These are phyloP conservation scores for Fusarium nygamai DNA, from an alignment of 2,329 filamentous ascomycete genomes.

Conservation along the genomic window DNA sequence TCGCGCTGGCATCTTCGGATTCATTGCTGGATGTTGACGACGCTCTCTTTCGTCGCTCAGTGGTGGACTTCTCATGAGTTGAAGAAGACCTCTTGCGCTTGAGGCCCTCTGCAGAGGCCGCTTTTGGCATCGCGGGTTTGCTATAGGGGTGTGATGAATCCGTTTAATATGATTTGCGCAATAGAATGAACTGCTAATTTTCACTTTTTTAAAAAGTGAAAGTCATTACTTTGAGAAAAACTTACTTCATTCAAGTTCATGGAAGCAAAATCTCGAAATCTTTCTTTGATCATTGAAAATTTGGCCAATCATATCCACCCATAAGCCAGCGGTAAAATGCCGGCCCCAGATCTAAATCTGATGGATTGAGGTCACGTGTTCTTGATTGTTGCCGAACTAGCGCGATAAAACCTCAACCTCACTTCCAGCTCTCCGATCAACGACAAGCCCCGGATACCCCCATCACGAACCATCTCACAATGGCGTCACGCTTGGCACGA, in stretches of 20 bases:
- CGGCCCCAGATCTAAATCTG: conserved; percentile 40
- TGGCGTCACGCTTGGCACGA: conserved; percentile 98
- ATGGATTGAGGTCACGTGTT: conserved; percentile 49
- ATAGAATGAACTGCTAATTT: not conserved
- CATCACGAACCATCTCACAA: conserved; percentile 74
- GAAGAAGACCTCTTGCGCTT: conserved; percentile 66
- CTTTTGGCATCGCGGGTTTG: conserved; percentile 41
- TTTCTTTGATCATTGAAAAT: conserved; percentile 43
- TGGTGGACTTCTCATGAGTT: conserved; percentile 54
- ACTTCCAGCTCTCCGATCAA: conserved; percentile 57
- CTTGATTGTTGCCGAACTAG: conserved; percentile 52
- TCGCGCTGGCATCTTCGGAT: conserved; percentile 65
- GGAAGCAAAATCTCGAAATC: conserved; percentile 45
- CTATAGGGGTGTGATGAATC: not conserved
- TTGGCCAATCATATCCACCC: conserved; percentile 43
- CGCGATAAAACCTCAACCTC: conserved; percentile 63
- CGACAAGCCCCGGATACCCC: conserved; percentile 58
- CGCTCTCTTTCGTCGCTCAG: conserved; percentile 60
- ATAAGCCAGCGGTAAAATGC: conserved; percentile 38
- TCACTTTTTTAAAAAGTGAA: not conserved
- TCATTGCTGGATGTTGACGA: conserved; percentile 59
- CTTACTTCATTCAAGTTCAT: conserved; percentile 30
- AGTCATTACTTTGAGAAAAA: not conserved
- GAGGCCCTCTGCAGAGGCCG: conserved; percentile 44
- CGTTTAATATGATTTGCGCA: not conserved